These are phyloP conservation scores for Pisolithus albus DNA, from an alignment of 768 basidiomycete genomes.

Conservation along the genomic window DNA sequence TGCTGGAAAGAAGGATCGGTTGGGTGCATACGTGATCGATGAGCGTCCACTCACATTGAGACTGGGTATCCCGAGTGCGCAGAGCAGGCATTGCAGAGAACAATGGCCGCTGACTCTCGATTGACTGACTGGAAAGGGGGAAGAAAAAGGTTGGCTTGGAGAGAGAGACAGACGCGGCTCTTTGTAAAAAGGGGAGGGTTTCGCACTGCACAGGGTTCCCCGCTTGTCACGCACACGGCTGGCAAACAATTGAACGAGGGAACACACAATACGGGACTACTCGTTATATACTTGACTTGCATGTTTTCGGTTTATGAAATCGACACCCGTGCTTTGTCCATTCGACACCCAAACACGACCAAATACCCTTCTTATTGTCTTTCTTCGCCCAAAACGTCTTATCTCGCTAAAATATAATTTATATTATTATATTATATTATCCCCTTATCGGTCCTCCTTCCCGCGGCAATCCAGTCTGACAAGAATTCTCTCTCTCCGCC, in stretches of 20 bases:
- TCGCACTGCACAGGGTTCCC: slow-evolving; percentile 39
- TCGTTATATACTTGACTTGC: slow-evolving; percentile 44
- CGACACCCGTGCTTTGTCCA: slow-evolving; percentile 29
- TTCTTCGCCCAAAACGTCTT: slow-evolving; percentile 22
- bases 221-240: slow-evolving; percentile 39
- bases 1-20: too few relatives aligned
- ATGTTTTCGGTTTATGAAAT: slow-evolving; percentile 34
- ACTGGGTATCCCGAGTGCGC: slow-evolving; percentile 70
- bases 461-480: slow-evolving; percentile 22
- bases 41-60: slow-evolving; percentile 34
- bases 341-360: slow-evolving; percentile 35
- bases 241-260: slow-evolving; percentile 59
- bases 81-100: slow-evolving; percentile 60
- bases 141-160: slow-evolving; percentile 18
- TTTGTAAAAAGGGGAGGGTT: slow-evolving; percentile 41
- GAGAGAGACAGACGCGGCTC: slow-evolving; percentile 11
- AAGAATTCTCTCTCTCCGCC: slow-evolving; percentile 18
- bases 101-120: slow-evolving; percentile 18
- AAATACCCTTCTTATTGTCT: slow-evolving; percentile 45
- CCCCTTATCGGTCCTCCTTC: slow-evolving; percentile 8
- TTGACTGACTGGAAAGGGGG: slow-evolving; percentile 25
- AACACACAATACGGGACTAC: slow-evolving; percentile 50
- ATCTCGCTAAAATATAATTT: slow-evolving; percentile 27
- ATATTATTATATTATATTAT: slow-evolving; percentile 20
- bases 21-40: not conserved